These are phyloP conservation scores for Stereocaulon alpinum DNA, from an alignment of 495 filamentous ascomycete genomes.

Conservation along the genomic window DNA sequence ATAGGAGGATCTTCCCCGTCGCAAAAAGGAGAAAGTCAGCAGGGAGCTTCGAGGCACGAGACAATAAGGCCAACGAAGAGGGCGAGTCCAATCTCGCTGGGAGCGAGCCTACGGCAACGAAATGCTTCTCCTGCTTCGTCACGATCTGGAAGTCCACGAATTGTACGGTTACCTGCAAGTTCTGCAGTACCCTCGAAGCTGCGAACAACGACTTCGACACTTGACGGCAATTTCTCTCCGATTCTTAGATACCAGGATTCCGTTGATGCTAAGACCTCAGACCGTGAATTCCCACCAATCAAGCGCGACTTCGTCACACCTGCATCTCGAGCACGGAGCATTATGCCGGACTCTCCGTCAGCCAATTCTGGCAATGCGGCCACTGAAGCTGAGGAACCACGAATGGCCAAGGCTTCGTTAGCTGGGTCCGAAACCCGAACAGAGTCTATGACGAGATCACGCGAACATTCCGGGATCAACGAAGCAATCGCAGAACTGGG, in stretches of 20 bases:
- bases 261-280: too few relatives aligned
- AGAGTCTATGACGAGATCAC: constrained; percentile 26
- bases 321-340: constrained; percentile 50
- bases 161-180: constrained; percentile 50
- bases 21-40: constrained; percentile 32
- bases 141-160: constrained; percentile 19
- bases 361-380: not conserved
- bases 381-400: constrained; percentile 16
- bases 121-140: constrained; percentile 5
- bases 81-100: constrained; percentile 31
- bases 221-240: not conserved
- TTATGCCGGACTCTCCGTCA: constrained; percentile 24
- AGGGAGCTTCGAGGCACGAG: constrained; percentile 24
- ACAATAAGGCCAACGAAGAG: constrained; percentile 1
- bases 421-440: constrained; percentile 31
- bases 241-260: too few relatives aligned
- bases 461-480: constrained; percentile 28
- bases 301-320: constrained; percentile 55
- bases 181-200: constrained; percentile 31
- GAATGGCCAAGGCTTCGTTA: constrained; percentile 32
- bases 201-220: constrained; percentile 27
- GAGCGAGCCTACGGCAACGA: constrained; percentile 33
- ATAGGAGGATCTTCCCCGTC: constrained; percentile 42
- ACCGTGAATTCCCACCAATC: not conserved
- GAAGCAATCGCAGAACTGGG: constrained; percentile 34